Evolutionary conservation across 257 asterid genomes (phyloP), one percentile per base, ranked within the genome.

Genomic region (Solanum lignicaule): DNA sequence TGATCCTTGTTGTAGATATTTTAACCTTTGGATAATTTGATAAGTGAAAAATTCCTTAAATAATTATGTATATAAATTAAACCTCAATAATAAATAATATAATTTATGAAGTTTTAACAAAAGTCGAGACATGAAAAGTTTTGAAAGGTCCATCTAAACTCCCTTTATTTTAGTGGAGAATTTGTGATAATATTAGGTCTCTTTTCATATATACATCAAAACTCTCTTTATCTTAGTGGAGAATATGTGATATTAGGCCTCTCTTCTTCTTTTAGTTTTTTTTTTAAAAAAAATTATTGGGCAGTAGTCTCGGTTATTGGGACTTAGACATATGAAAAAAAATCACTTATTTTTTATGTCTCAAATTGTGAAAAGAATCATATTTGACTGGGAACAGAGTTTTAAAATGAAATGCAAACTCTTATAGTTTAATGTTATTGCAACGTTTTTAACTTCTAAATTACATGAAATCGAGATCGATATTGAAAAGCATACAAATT

Each of bases 311-410:
- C 1, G 1, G 4, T 18, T 35, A 21, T 73, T 39, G 13, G 3
- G 2, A 9, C 3, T 72, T 18, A 60, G 6, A 15, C 5, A 12
- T 65, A 25, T 25, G 4, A 65, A 65, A 25, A 25, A 9, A 65
- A 65, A 65, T 65, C 4, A 65, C 18, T 0, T n/a, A 1, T n/a
- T n/a, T 11, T n/a, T n/a, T 23, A 0, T 4, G 0, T 11, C 8
- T 65, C 33, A 25, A 25, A 11, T 25, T 65, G 3, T 5, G 16
- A 11, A 11, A 60, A 60, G 6, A 60, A 65, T 3, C 9, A 5
- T 65, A 11, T 65, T 5, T 65, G 33, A 10, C 6, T 60, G 23
- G 68, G 5, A 60, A 9, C 27, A 8, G 0, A 60, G 68, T 60
- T 60, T 60, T 55, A 6, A 55, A 55, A 18, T 55, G 1, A 58